Percentiles rank a stretch among this genome's conserved stretches.
Evolutionary conservation across 164 flowering plant genomes (phyloP).

Genomic region (Magnolia sinica): DNA sequence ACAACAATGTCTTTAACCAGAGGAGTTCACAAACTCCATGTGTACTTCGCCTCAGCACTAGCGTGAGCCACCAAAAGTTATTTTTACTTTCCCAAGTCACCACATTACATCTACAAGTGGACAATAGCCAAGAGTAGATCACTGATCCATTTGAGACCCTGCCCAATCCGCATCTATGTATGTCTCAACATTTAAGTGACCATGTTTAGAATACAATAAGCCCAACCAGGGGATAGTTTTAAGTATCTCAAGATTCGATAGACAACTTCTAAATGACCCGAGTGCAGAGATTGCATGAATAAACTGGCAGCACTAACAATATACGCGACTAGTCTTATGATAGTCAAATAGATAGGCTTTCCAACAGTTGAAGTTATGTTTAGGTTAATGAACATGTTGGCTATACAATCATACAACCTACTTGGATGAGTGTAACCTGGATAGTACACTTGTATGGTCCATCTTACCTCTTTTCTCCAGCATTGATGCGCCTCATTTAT

Average conservation of each 20-base stretch:
- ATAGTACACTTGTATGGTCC: too few species aligned
- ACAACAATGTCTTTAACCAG: too few species aligned
- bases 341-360: background rate
- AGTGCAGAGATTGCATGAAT: background rate
- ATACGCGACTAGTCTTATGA: background rate
- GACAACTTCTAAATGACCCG: background rate
- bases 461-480: too few species aligned
- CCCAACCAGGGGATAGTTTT: background rate
- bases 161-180: background rate
- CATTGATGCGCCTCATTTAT: too few species aligned
- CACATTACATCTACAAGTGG: background rate
- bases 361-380: too few species aligned
- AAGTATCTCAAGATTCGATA: background rate
- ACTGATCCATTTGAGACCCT: background rate
- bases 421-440: too few species aligned
- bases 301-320: background rate
- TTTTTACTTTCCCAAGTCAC: background rate
- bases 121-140: background rate
- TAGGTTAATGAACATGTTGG: too few species aligned
- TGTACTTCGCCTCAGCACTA: too few species aligned
- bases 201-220: background rate
- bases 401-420: too few species aligned
- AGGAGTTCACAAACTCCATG: too few species aligned
- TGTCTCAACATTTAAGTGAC: background rate
- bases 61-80: background rate